Base-by-base conservation (phyloP, 2,329 filamentous ascomycete genomes). In the Fusarium verticillioides region DNA sequence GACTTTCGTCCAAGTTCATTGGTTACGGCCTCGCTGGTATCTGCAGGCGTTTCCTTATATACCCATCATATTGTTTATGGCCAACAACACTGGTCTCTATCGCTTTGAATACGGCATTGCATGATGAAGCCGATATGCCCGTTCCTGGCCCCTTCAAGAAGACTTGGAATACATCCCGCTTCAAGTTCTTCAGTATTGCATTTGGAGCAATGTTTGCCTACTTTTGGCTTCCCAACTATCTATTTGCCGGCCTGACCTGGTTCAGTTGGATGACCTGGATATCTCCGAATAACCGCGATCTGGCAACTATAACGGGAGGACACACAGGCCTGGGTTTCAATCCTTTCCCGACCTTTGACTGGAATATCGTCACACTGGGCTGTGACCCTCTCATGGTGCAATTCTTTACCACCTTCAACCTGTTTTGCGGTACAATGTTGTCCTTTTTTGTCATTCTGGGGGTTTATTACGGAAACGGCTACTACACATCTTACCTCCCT, bases 231-330 rank as follows among this genome's bases (percentile, higher is more conserved):
- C 88, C 87, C 2, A 83, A 85, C 66, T 87, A 84, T 69, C 75
- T 90, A 49, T 88, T 88, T 73, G 79, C 79, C 19, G 85, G 83
- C 7, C 75, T 89, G 16, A 82, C 81, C 46, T 78, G 81, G 64
- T 89, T 89, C 76, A 85, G 82, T 72, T 89, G 87, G 85, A 84
- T 88, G 73, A 84, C 83, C 1, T 89, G 87, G 87, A 88, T 89
- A 58, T 79, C 83, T 1, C 86, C 86, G 0, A 70, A 80, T 19
- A 85, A 84, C 57, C 73, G 77, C 11, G 79, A 81, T 49, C 72
- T 86, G 23, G 79, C 79, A 43, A 77, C 80, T 28, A 69, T 85
- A 28, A 81, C 81, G 1, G 83, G 84, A 5, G 79, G 79, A 37
- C 73, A 77, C 8, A 80, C 78, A 19, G 84, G 84, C 2, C 72